These are phyloP conservation scores for Nakaseomyces nivariensis DNA, from an alignment of 1,139 yeast genomes.

Conservation along the genomic window DNA sequence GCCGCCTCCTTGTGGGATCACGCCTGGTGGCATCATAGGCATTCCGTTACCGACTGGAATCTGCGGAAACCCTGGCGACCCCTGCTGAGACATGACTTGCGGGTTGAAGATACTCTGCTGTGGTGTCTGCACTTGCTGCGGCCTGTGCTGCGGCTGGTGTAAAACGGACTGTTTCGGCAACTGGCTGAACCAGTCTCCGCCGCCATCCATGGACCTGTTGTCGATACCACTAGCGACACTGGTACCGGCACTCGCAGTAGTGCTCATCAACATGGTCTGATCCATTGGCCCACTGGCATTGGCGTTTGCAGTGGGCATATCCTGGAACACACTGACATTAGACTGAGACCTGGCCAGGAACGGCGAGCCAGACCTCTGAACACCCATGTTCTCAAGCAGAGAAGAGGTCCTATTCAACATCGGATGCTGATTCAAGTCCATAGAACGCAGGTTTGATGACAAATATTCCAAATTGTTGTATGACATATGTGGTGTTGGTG, in stretches of 20 bases:
- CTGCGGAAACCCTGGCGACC: background rate
- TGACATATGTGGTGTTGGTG: background rate
- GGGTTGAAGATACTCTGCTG: background rate
- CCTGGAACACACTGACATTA: slow-evolving; percentile 5
- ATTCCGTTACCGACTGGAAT: slow-evolving; percentile 4
- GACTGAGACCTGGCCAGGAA: slow-evolving; percentile 2
- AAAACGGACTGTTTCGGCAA: background rate
- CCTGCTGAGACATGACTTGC: background rate
- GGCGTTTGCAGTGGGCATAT: background rate
- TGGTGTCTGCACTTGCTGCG: background rate
- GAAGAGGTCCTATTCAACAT: slow-evolving; percentile 4
- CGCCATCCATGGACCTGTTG: background rate
- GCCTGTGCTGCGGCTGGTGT: background rate
- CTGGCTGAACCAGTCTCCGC: slow-evolving; percentile 1
- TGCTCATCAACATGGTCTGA: background rate
- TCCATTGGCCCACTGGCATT: background rate
- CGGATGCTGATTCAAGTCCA: background rate
- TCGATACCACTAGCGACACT: background rate
- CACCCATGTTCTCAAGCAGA: slow-evolving; percentile 3
- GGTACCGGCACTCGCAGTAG: background rate
- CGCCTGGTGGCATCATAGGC: slow-evolving; percentile 8
- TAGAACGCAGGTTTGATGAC: background rate
- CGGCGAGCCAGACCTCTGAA: slow-evolving; percentile 4
- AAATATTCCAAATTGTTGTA: background rate
- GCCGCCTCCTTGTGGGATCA: background rate